Evolutionary conservation across 345 rosid genomes (phyloP).

Genomic region (Salix dunnii): DNA sequence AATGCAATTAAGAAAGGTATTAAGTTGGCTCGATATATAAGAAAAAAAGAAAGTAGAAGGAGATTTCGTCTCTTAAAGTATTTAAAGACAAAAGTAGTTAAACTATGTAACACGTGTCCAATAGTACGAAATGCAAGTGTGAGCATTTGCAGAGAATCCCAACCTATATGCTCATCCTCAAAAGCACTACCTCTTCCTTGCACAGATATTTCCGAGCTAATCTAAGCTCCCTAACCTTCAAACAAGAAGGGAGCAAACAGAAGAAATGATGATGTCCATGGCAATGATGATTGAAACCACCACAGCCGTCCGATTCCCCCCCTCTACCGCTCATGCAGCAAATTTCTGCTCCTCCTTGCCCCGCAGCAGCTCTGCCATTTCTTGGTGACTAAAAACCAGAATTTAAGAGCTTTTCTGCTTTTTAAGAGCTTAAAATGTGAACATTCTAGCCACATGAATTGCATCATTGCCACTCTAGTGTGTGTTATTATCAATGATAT

Average conservation of each 20-base stretch:
- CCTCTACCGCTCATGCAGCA: slow-evolving; percentile 23
- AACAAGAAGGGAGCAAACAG: background rate
- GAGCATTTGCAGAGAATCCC: background rate
- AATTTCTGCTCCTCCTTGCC: slow-evolving; percentile 43
- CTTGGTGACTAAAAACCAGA: background rate
- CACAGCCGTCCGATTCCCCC: slow-evolving; percentile 60
- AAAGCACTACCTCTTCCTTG: background rate
- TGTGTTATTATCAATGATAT: background rate
- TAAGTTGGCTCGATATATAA: too few relatives aligned
- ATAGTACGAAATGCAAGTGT: background rate
- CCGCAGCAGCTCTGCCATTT: slow-evolving; percentile 32
- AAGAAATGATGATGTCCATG: background rate
- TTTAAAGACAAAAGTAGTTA: background rate
- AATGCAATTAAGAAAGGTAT: too few relatives aligned
- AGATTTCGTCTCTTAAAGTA: too few relatives aligned
- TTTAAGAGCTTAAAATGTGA: background rate
- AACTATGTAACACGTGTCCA: background rate
- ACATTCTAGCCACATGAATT: background rate
- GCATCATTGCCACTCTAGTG: background rate
- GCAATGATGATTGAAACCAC: slow-evolving; percentile 59
- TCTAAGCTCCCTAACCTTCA: background rate
- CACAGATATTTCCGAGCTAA: background rate
- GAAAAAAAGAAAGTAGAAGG: too few relatives aligned
- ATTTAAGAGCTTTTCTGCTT: background rate
- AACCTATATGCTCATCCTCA: background rate